Evolutionary conservation across 257 asterid species (phyloP), one percentile per base, ranked within the genome.

Genomic region (Gentiana dahurica): DNA sequence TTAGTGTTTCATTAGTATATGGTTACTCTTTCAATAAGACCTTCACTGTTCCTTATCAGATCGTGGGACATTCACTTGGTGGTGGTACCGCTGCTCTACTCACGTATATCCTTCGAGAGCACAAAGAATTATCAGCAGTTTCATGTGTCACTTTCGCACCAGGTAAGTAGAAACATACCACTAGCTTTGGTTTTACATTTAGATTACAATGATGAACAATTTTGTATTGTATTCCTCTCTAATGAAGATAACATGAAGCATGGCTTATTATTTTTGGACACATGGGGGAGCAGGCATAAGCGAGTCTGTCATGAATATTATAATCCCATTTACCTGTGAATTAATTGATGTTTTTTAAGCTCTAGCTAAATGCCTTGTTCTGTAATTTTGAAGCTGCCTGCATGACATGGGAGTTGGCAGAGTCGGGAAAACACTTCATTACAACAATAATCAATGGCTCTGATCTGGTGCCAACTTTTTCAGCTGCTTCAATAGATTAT

Each of bases 21-120:
- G 24, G 46, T 54, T 48, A 12, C 55, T 52, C 12, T 37, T 49
- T 36, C 53, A 24, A 12, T 51, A 49, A 8, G 64, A 35, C 38
- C 49, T 65, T 41, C 53, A 58, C 44, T 35, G 34, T 66, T 53
- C 57, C 61, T 57, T 58, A 77, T 64, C 79, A 87, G 95, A 69
- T 87, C 55, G 87, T 87, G 52, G 95, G 95, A 36, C 95, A 87
- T 69, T 87, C 95, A 61, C 94, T 87, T 60, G 95, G 95, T 61
- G 95, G 95, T 47, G 95, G 94, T 69, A 87, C 95, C 34, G 94
- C 95, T 49, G 95, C 95, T 37, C 72, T 87, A 60, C 83, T 87
- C 24, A 84, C 95, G 5, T 87, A 87, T 66, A 87, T 87, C 58
- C 91, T 87, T 55, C 79, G 95, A 62, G 95, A 87, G 63, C 91